Conservation (phyloP, 768 basidiomycete genomes). For the Sarcomyxa edulis region DNA sequence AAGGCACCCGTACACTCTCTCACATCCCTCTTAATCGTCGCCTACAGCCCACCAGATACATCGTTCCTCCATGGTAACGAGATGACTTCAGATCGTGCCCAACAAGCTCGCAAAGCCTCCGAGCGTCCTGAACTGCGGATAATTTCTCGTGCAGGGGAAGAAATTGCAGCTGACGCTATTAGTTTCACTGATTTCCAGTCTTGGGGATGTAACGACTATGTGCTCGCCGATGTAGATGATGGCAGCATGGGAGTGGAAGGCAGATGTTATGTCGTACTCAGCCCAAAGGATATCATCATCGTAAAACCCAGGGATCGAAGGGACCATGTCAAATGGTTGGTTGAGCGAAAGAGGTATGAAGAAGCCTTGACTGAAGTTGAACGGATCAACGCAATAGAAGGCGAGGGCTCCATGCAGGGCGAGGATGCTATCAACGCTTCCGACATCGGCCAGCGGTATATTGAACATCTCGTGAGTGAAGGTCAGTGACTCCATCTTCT, state of each 20-base stretch:
- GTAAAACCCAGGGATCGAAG: conserved; percentile 83
- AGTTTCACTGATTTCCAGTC: conserved; percentile 71
- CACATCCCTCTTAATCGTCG: conserved; percentile 81
- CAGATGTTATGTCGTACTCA: conserved; percentile 75
- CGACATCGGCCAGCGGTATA: conserved; percentile 81
- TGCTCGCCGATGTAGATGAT: conserved; percentile 48
- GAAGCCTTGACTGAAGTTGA: conserved; percentile 86
- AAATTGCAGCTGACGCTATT: conserved; percentile 80
- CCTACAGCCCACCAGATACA: conserved; percentile 78
- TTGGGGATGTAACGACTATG: conserved; percentile 93
- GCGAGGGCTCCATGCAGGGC: conserved; percentile 15
- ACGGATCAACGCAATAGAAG: conserved; percentile 42
- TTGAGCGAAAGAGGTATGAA: conserved; percentile 81
- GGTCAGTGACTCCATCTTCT: conserved; percentile 36
- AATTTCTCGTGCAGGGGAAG: conserved; percentile 84
- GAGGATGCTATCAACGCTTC: conserved; percentile 43
- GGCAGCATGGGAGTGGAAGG: conserved; percentile 20
- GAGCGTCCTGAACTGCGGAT: conserved; percentile 94
- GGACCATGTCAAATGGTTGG: conserved; percentile 91
- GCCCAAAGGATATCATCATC: conserved; percentile 81
- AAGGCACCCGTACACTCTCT: conserved; percentile 23
- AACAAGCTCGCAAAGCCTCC: conserved; percentile 78
- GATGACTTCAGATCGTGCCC: conserved; percentile 63
- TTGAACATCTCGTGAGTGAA: conserved; percentile 78
- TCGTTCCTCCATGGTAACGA: conserved; percentile 52